Conservation (phyloP, 306 rosid genomes). For the Acacia confusa region DNA sequence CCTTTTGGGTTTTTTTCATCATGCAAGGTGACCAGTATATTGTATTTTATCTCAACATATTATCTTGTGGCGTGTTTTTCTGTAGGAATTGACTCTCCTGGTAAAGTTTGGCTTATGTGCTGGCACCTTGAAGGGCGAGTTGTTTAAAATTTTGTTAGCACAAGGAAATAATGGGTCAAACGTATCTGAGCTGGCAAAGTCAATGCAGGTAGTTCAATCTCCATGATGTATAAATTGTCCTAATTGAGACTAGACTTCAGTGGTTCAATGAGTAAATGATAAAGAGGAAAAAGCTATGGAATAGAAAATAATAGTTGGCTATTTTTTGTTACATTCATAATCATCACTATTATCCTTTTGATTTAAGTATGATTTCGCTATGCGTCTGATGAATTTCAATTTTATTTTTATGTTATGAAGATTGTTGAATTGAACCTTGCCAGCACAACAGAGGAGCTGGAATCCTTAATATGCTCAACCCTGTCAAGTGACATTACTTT, state of each 20-base stretch:
- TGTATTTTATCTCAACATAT: slow-evolving; percentile 17
- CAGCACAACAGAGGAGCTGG: slow-evolving; percentile 68
- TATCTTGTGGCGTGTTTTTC: neutral
- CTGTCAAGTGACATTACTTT: slow-evolving; percentile 91
- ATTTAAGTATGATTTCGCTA: slow-evolving; percentile 11
- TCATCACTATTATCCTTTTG: neutral
- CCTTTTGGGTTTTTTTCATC: neutral
- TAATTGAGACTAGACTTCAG: neutral
- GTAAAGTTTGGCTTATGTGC: slow-evolving; percentile 65
- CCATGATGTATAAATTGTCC: neutral
- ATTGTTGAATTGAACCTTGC: slow-evolving; percentile 68
- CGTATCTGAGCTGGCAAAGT: slow-evolving; percentile 71
- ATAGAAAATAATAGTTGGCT: neutral
- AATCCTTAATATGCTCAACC: slow-evolving; percentile 67
- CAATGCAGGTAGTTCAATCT: slow-evolving; percentile 51
- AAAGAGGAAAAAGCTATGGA: neutral
- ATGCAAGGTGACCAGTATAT: neutral
- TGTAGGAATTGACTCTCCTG: slow-evolving; percentile 74
- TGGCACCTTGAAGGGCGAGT: slow-evolving; percentile 82
- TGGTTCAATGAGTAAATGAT: slow-evolving; percentile 14
- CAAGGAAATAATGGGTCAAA: slow-evolving; percentile 81
- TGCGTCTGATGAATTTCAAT: slow-evolving; percentile 28
- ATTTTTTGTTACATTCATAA: neutral
- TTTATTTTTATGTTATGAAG: slow-evolving; percentile 55
- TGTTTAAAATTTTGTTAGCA: slow-evolving; percentile 70